phyloP scores from a whole-genome alignment of 2,329 filamentous ascomycete species.

The Hypomyces perniciosus region DNA sequence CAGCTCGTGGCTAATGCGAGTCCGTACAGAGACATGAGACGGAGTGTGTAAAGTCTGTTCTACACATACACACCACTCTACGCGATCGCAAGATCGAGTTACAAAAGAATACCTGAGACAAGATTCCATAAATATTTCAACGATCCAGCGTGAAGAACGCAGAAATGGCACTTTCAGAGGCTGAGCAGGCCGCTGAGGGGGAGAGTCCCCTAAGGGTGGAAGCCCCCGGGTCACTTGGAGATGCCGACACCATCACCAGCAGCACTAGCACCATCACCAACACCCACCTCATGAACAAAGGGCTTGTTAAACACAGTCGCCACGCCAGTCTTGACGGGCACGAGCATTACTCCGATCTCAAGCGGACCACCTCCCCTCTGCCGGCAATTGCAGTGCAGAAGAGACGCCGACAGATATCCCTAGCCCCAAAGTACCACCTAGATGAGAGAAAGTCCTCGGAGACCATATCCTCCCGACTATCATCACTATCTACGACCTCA shows the following conservation, averaged over 20 bases:
- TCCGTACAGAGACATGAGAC: neutral
- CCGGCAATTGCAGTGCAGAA: neutral
- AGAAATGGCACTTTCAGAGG: neutral
- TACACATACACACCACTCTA: neutral
- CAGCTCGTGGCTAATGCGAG: neutral
- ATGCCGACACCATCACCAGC: too few species aligned
- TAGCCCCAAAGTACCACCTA: neutral
- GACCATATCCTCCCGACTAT: neutral
- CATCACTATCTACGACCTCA: neutral
- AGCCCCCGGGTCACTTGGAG: neutral
- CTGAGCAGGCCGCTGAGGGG: neutral
- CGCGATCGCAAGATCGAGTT: neutral
- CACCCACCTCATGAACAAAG: conserved; percentile 1
- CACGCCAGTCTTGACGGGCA: conserved; percentile 6
- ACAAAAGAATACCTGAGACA: neutral
- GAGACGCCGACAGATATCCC: neutral
- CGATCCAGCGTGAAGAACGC: too few species aligned
- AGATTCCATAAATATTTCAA: neutral
- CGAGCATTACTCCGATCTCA: neutral
- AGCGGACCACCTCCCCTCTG: conserved; percentile 3
- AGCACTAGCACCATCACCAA: neutral
- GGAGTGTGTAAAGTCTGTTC: neutral
- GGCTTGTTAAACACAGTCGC: conserved; percentile 2
- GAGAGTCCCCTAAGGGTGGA: neutral
- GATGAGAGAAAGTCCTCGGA: conserved; percentile 5